Percentiles rank a stretch among this genome's conserved stretches.
These are phyloP conservation scores for Amaranthus cruentus DNA, from an alignment of 148 eudicot genomes.

Conservation along the genomic window DNA sequence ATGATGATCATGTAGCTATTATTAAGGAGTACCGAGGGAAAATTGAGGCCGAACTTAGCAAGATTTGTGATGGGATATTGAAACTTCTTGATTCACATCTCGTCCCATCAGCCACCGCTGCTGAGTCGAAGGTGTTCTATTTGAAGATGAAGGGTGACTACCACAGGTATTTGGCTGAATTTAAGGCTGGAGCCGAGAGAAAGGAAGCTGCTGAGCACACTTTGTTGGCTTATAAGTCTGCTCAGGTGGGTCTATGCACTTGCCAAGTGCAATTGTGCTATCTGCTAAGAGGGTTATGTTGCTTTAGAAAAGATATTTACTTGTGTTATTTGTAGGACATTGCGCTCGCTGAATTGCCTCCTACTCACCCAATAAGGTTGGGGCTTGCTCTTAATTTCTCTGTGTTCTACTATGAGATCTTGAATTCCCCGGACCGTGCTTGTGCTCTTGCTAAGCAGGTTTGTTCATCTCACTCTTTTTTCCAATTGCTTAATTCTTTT, in stretches of 20 bases:
- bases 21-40: conserved; percentile 33
- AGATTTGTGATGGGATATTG: conserved; percentile 38
- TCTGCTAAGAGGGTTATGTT: background rate
- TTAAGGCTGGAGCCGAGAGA: conserved; percentile 35
- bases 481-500: background rate
- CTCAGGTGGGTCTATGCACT: conserved; percentile 24
- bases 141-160: conserved; percentile 41
- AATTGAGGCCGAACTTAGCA: conserved; percentile 32
- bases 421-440: conserved; percentile 44
- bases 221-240: conserved; percentile 37
- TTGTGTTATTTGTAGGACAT: conserved; percentile 28
- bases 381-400: conserved; percentile 46
- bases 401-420: conserved; percentile 42
- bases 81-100: conserved; percentile 37
- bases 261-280: background rate
- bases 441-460: conserved; percentile 49
- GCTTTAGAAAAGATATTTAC: background rate
- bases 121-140: conserved; percentile 42
- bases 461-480: conserved; percentile 7
- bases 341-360: conserved; percentile 37
- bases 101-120: conserved; percentile 25
- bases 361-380: conserved; percentile 46
- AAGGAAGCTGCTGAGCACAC: conserved; percentile 38
- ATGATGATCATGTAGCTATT: conserved; percentile 32
- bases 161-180: conserved; percentile 36